Conservation (phyloP, 805 yeast species). For the Zygoascus ofunaensis region DNA sequence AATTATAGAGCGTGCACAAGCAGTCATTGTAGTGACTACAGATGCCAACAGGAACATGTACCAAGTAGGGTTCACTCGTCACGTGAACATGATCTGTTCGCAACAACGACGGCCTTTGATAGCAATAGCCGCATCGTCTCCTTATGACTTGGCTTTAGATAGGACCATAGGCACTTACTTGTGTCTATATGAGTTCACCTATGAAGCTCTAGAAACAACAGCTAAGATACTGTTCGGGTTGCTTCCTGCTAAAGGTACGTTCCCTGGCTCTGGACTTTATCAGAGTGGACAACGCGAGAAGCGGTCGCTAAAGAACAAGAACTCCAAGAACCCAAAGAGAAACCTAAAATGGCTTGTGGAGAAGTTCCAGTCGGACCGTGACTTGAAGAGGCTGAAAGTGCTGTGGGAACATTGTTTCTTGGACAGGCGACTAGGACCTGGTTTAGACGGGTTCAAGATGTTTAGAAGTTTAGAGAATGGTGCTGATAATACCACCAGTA, state of each 20-base stretch:
- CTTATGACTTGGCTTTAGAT: slow-evolving; percentile 52
- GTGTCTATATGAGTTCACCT: slow-evolving; percentile 54
- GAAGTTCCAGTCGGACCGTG: slow-evolving; percentile 41
- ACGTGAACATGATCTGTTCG: slow-evolving; percentile 46
- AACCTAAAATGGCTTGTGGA: slow-evolving; percentile 46
- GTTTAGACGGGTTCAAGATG: slow-evolving; percentile 17
- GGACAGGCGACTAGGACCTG: slow-evolving; percentile 20
- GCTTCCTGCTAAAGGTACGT: slow-evolving; percentile 41
- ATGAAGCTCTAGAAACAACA: slow-evolving; percentile 40
- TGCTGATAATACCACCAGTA: not conserved
- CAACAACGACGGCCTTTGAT: slow-evolving; percentile 42
- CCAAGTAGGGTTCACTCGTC: slow-evolving; percentile 53
- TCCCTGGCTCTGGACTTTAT: slow-evolving; percentile 41
- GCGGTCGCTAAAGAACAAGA: slow-evolving; percentile 4
- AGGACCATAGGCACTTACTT: slow-evolving; percentile 45
- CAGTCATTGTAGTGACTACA: slow-evolving; percentile 38
- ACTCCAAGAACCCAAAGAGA: slow-evolving; percentile 3
- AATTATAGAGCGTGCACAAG: slow-evolving; percentile 42
- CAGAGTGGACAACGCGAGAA: slow-evolving; percentile 16
- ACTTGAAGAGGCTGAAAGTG: slow-evolving; percentile 39
- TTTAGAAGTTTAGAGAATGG: slow-evolving; percentile 12
- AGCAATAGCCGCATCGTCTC: slow-evolving; percentile 52
- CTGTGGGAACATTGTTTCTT: slow-evolving; percentile 36
- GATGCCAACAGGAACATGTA: slow-evolving; percentile 53
- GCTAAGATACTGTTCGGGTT: slow-evolving; percentile 49